Evolutionary conservation across 306 rosid species (phyloP), one percentile per base, ranked within the genome.

Genomic region (Rosa multiflora): DNA sequence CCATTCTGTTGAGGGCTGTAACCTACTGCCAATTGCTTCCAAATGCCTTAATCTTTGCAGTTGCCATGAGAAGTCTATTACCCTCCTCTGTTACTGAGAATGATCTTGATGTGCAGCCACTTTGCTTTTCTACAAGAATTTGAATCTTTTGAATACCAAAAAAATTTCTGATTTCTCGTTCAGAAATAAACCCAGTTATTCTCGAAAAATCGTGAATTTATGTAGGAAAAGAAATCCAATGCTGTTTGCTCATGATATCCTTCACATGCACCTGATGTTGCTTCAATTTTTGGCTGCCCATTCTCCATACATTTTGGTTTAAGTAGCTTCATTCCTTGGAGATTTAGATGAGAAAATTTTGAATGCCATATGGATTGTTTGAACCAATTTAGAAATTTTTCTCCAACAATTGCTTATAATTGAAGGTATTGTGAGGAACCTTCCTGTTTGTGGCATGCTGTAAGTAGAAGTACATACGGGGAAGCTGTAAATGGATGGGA

Each of bases 301-400:
- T 23, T 62, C 39, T 62, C 17, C 37, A 26, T 62, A 62, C 2
- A 62, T 62, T 29, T 11, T 0, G 10, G 42, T 26, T 29, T 12
- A 29, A 32, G 68, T 63, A 63, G 42, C 69, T 32, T 32, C 69
- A 32, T 9, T 43, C 69, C 69, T 63, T 63, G 69, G 69, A 29
- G 9, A 9, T 5, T 3, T 13, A 32, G 43, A 63, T 63, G 43
- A 63, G 11, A 5, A 15, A 5, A 35, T 62, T 42, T 26, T 1
- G 18, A 26, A 62, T 12, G 18, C 40, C 42, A 14, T 32, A 63
- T 14, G n/a, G 69, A 32, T 13, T 63, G 20, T 62, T 11, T 29
- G 20, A 63, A 63, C 69, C 4, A 63, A 20, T 35, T 63, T 32
- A 35, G 7, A 18, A 35, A 63, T 29, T 23, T 13, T 4, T 63